phyloP scores from a whole-genome alignment of 2,329 filamentous ascomycete species.

The Fusarium circinatum region DNA sequence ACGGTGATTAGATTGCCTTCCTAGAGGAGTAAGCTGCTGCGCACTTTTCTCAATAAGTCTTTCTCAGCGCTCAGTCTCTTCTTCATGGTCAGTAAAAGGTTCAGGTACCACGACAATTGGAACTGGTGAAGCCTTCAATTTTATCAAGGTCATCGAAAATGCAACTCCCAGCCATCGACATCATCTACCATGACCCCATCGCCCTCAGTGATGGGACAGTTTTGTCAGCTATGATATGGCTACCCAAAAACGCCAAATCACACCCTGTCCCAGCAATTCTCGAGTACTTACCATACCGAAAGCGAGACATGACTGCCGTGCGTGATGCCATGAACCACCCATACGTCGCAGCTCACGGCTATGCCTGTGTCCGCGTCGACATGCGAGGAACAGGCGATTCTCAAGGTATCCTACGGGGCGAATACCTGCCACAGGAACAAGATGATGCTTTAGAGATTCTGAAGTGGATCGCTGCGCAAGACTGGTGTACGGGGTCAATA shows the following conservation, averaged over 20 bases:
- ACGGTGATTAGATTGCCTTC: not conserved
- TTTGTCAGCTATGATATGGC: constrained; percentile 6
- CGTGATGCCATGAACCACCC: constrained; percentile 11
- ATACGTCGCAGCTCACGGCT: not conserved
- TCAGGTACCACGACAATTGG: too few species aligned
- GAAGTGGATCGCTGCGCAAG: not conserved
- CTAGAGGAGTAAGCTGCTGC: not conserved
- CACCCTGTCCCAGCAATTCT: constrained; percentile 7
- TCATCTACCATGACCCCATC: constrained; percentile 5
- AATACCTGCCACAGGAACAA: constrained; percentile 1
- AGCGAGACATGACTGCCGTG: constrained; percentile 1
- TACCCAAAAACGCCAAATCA: not conserved
- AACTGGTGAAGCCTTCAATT: not conserved
- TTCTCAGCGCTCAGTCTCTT: too few species aligned
- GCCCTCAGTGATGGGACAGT: not conserved
- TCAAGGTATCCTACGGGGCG: not conserved
- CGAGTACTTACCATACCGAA: not conserved
- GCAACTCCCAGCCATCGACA: constrained; percentile 1
- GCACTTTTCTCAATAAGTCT: too few species aligned
- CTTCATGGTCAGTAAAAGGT: not conserved
- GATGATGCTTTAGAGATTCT: not conserved
- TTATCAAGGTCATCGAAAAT: not conserved
- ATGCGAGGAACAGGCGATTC: constrained; percentile 12
- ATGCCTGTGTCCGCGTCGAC: not conserved
- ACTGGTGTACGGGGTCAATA: constrained; percentile 1